These are phyloP conservation scores for Pholiota conissans DNA, from an alignment of 768 basidiomycete genomes.

Conservation along the genomic window DNA sequence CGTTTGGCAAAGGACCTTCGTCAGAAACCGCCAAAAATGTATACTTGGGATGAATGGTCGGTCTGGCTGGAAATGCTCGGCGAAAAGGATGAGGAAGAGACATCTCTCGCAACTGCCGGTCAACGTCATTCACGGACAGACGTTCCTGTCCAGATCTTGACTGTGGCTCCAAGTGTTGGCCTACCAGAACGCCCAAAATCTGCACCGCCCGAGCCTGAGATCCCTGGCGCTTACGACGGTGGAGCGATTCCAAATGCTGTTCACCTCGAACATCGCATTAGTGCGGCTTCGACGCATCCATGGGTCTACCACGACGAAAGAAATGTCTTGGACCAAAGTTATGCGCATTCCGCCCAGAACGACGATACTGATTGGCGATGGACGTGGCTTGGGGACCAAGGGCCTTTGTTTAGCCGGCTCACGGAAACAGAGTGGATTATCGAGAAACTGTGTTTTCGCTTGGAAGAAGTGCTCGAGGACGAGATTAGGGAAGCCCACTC, in stretches of 20 bases:
- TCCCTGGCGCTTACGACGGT: too few relatives aligned
- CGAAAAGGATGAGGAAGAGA: slow-evolving; percentile 5
- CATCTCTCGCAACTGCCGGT: not conserved
- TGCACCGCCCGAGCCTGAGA: too few relatives aligned
- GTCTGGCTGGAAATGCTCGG: slow-evolving; percentile 31
- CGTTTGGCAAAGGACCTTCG: slow-evolving; percentile 30
- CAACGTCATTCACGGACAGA: not conserved
- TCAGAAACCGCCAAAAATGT: slow-evolving; percentile 25
- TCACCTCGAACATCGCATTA: not conserved
- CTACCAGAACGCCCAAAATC: not conserved
- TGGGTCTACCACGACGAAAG: not conserved
- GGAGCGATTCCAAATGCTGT: not conserved
- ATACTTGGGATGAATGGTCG: slow-evolving; percentile 39
- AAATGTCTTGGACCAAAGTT: not conserved
- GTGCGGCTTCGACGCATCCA: not conserved
- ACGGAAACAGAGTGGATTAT: slow-evolving; percentile 41
- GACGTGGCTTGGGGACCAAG: slow-evolving; percentile 40
- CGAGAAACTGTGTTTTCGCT: slow-evolving; percentile 29
- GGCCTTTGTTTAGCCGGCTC: slow-evolving; percentile 36
- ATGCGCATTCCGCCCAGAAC: not conserved
- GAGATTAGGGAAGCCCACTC: slow-evolving; percentile 14
- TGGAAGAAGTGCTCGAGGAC: slow-evolving; percentile 32
- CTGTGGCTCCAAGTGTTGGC: not conserved
- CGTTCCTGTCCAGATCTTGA: not conserved
- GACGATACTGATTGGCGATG: slow-evolving; percentile 21